Percentiles rank a stretch among this genome's conserved stretches.
phyloP scores from a whole-genome alignment of 495 filamentous ascomycete genomes.

The Platismatia glauca region DNA sequence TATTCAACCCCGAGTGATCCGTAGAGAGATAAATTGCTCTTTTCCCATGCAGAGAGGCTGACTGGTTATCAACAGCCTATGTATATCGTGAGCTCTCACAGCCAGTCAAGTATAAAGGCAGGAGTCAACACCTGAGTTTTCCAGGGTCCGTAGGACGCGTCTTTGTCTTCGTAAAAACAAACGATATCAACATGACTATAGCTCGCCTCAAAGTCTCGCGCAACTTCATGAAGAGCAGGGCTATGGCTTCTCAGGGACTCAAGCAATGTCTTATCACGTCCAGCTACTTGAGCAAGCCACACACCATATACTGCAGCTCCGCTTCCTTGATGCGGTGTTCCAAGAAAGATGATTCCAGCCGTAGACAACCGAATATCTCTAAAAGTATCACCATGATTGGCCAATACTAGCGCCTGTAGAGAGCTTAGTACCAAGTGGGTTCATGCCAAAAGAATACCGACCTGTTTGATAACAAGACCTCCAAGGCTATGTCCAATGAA shows the following conservation, averaged over 20 bases:
- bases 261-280: not conserved
- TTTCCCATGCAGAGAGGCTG: constrained; percentile 1
- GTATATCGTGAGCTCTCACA: not conserved
- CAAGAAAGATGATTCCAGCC: not conserved
- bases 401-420: not conserved
- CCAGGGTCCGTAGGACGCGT: not conserved
- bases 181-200: not conserved
- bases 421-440: not conserved
- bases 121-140: not conserved
- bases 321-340: not conserved
- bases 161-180: not conserved
- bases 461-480: not conserved
- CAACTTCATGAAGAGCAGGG: not conserved
- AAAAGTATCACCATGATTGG: not conserved
- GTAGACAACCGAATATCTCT: not conserved
- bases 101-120: not conserved
- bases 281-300: not conserved
- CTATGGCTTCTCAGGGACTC: not conserved
- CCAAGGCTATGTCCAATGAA: not conserved
- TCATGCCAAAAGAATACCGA: not conserved
- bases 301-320: not conserved
- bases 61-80: not conserved
- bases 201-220: not conserved
- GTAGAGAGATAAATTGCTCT: not conserved
- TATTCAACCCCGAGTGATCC: not conserved